Conservation (phyloP, 31 red algal species). For the Odonthalia washingtoniensis region DNA sequence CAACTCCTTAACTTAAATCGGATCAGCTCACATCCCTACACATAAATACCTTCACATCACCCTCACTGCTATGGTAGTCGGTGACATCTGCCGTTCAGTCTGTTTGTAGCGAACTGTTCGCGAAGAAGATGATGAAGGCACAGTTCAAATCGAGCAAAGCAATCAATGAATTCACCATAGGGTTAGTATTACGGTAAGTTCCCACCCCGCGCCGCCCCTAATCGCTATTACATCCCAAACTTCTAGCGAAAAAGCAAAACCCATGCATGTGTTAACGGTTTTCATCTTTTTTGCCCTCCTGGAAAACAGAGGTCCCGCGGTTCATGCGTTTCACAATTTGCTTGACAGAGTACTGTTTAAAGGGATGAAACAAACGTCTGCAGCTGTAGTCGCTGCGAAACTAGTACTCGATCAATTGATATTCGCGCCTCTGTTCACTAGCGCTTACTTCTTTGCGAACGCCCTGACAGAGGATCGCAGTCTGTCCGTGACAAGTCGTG, state of each 20-base stretch:
- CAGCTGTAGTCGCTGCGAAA: conserved; percentile 65
- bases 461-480: conserved; percentile 61
- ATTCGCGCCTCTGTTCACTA: conserved; percentile 85
- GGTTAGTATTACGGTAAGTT: conserved; percentile 59
- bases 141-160: conserved; percentile 49
- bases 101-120: conserved; percentile 52
- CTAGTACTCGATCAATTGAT: conserved; percentile 82
- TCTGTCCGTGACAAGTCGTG: conserved; percentile 42
- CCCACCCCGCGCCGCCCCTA: background rate
- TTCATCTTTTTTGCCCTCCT: background rate
- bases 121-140: conserved; percentile 42
- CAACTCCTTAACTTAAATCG: background rate
- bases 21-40: background rate
- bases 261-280: background rate
- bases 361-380: conserved; percentile 43
- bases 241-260: background rate
- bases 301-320: conserved; percentile 55
- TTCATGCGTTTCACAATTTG: conserved; percentile 78
- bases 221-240: background rate
- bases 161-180: conserved; percentile 75
- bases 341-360: conserved; percentile 61
- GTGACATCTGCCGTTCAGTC: conserved; percentile 68
- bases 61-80: conserved; percentile 33
- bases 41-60: background rate
- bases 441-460: conserved; percentile 76